Base-by-base conservation (phyloP, 352 stramenopile species). In the Phytophthora vignae region DNA sequence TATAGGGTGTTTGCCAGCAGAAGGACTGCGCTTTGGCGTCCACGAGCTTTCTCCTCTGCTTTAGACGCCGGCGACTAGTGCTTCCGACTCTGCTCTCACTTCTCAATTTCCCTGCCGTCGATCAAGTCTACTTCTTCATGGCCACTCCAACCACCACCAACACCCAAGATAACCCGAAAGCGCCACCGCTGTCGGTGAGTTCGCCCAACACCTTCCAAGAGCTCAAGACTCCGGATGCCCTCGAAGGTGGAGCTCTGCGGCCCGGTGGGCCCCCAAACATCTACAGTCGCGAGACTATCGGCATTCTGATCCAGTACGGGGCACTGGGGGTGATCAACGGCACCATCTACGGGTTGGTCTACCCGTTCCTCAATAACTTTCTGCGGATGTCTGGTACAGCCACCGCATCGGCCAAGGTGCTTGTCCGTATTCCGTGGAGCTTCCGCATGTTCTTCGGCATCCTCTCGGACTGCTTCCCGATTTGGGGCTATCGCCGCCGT, bases 361-460 rank as follows among this genome's bases (percentile, higher is more conserved):
- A 89, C 61, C 74, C 77, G 3, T 76, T 85, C 54, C 74, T 83
- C 49, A 74, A 72, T 27, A 71, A 74, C 31, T 86, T 83, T 42
- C 38, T 81, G 21, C 71, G 71, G n/a, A 82, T 82, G 72, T 75
- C 75, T 6, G 75, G 75, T 14, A 78, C 72, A 27, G 71, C 69
- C 9, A 78, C 73, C 7, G 60, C 75, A 12, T 82, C 82, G 17
- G 78, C 80, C 7, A 79, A 60, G 15, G 80, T 82, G 38, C 76
- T 85, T 17, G 75, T 82, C 14, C 74, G 69, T 21, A 67, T 88
- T 29, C 76, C 76, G 42, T 96, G 85, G 85, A 84, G 64, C 17
- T 91, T 91, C 62, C 91, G 92, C 48, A 81, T 94, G 31, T 79
- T 95, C 42, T 92, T 93, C 67, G 90, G 90, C 31, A 90, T 95